Conservation (phyloP, 2,329 filamentous ascomycete genomes). For the Xylaria multiplex region DNA sequence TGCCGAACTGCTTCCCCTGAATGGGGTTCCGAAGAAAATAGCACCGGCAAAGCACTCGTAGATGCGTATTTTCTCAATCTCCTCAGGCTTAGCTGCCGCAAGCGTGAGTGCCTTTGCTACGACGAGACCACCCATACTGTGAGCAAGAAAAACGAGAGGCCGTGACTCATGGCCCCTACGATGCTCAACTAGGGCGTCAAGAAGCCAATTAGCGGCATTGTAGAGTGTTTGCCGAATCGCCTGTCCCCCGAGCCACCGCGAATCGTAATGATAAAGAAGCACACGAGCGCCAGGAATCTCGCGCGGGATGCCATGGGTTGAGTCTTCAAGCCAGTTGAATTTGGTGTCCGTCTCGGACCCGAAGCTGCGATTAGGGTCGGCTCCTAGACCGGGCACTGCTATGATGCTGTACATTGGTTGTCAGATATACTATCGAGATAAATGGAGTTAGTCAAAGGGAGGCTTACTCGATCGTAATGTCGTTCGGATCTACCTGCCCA, state of each 20-base stretch:
- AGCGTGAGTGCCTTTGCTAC: constrained; percentile 9
- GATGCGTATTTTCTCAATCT: background rate
- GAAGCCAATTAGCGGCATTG: constrained; percentile 1
- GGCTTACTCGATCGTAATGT: too few species aligned
- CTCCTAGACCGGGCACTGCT: constrained; percentile 1
- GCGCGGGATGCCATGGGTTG: background rate
- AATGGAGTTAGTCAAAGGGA: too few species aligned
- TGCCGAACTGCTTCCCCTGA: background rate
- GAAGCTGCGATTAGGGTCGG: constrained; percentile 5
- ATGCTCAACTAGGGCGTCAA: constrained; percentile 1
- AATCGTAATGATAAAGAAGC: background rate
- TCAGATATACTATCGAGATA: too few species aligned
- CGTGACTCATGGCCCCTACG: background rate
- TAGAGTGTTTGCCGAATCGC: constrained; percentile 7
- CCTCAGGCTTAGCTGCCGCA: background rate
- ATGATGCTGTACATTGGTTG: background rate
- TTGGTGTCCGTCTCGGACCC: background rate
- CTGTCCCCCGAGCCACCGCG: background rate
- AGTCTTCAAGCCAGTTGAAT: constrained; percentile 4
- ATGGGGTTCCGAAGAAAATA: constrained; percentile 12
- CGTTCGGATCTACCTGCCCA: too few species aligned
- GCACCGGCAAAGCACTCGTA: constrained; percentile 14
- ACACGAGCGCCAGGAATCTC: constrained; percentile 10
- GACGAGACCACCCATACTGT: constrained; percentile 11
- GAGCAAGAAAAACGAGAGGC: constrained; percentile 2